phyloP scores from a whole-genome alignment of 768 basidiomycete genomes.

The Pleurotus citrinopileatus region DNA sequence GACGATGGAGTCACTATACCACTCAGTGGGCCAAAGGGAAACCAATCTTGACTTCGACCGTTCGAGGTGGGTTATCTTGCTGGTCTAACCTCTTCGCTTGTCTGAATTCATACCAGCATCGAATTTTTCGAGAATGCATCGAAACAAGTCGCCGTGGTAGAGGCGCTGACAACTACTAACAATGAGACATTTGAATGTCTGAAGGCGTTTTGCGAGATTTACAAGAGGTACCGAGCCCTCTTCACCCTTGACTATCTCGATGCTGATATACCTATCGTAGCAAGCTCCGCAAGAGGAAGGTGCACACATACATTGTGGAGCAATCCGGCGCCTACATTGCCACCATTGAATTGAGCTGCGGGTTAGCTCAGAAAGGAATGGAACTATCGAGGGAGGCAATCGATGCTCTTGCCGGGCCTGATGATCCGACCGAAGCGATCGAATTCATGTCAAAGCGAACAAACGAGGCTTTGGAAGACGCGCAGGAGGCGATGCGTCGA shows the following conservation, averaged over 20 bases:
- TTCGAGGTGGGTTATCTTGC: too few species aligned
- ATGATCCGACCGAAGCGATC: background rate
- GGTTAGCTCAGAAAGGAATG: slow-evolving; percentile 2
- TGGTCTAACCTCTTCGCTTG: too few species aligned
- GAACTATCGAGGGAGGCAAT: background rate
- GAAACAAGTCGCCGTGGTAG: background rate
- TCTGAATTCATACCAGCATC: too few species aligned
- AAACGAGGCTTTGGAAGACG: background rate
- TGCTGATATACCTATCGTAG: too few species aligned
- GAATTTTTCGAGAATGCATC: background rate
- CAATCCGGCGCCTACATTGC: background rate
- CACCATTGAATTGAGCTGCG: background rate
- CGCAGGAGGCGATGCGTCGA: background rate
- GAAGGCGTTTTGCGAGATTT: slow-evolving; percentile 1
- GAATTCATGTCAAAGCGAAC: background rate
- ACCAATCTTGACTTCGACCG: too few species aligned
- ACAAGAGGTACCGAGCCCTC: too few species aligned
- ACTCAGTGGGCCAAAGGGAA: too few species aligned
- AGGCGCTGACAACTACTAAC: background rate
- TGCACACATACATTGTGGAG: background rate
- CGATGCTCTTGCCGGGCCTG: background rate
- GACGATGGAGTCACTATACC: too few species aligned
- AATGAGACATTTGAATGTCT: background rate
- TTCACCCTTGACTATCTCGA: too few species aligned
- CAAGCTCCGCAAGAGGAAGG: background rate